Evolutionary conservation across 2,329 filamentous ascomycete species (phyloP).

Genomic region (Cercospora berteroae): DNA sequence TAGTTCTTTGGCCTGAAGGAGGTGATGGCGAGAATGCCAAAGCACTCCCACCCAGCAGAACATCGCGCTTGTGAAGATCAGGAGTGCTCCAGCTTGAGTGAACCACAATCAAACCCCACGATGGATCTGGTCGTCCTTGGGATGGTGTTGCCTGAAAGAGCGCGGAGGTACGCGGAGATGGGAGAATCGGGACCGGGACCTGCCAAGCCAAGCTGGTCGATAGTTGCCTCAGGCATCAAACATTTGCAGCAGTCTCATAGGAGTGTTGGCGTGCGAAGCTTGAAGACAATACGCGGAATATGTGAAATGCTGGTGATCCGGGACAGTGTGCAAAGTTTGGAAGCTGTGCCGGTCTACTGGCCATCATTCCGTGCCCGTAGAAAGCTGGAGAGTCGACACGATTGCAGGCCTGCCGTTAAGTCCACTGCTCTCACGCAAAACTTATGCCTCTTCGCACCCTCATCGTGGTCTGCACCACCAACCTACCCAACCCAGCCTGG

Average conservation of each 20-base stretch:
- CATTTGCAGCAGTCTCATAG: neutral
- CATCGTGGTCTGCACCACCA: conserved; percentile 7
- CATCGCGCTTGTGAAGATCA: neutral
- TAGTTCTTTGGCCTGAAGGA: neutral
- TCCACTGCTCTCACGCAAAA: neutral
- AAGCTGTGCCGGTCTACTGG: neutral
- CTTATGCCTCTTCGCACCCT: neutral
- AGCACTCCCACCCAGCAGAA: too few species aligned
- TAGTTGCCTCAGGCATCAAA: neutral
- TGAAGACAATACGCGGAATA: neutral
- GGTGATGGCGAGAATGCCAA: neutral
- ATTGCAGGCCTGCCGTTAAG: too few species aligned
- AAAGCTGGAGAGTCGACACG: too few species aligned
- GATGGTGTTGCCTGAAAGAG: neutral
- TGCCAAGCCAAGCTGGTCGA: neutral
- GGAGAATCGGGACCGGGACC: neutral
- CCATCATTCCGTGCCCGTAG: neutral
- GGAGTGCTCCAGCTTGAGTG: neutral
- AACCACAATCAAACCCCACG: neutral
- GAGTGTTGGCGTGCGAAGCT: neutral
- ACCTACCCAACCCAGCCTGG: neutral
- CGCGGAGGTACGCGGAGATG: neutral
- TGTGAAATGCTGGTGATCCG: neutral
- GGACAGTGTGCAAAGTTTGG: too few species aligned
- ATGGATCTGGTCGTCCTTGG: neutral